Evolutionary conservation across 1,284 basidiomycete genomes (phyloP), one percentile per base, ranked within the genome.

Genomic region (Takashimella koratensis): DNA sequence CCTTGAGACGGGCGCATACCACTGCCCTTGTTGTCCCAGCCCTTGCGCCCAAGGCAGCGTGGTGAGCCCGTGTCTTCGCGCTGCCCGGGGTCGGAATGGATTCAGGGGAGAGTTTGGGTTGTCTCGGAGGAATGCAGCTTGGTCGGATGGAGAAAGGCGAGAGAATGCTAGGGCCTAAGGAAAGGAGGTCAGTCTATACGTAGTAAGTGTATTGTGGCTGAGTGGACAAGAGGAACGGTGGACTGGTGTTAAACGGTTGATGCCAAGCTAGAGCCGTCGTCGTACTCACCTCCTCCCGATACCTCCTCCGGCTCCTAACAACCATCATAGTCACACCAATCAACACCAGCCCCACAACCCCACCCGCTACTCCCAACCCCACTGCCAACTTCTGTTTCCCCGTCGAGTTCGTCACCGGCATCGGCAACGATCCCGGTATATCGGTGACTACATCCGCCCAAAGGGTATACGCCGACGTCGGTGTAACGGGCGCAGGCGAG

Each of bases 81-180:
- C 30, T 16, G 10, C 30, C 8, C 10, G 10, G 8, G 8, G 30
- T 36, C 30, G 30, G 30, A 36, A 36, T 36, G 66, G 63, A 45
- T 71, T 72, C 24, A 70, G 59, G 24, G 58, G 65, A 12, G 65
- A 63, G 5, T 62, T 53, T 24, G 68, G 70, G 50, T 73, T 73
- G 8, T 70, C 66, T 1, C 54, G 48, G 1, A 74, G 53, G 45
- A 72, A 72, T n/a, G 62, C 58, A 19, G 59, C 58, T 58, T 64
- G 64, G 27, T 73, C 72, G 21, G 56, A 43, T 20, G 66, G 64
- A 2, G 63, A 59, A 22, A 75, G 54, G 19, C 71, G 57, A 19
- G 62, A 64, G 50, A 74, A 68, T 1, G 72, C 72, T 2, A 68
- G 49, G 0, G 54, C 57, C 73, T 75, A 45, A 13, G n/a, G n/a